phyloP scores from a whole-genome alignment of 163 green algal species.

The Scenedesmus sp. region DNA sequence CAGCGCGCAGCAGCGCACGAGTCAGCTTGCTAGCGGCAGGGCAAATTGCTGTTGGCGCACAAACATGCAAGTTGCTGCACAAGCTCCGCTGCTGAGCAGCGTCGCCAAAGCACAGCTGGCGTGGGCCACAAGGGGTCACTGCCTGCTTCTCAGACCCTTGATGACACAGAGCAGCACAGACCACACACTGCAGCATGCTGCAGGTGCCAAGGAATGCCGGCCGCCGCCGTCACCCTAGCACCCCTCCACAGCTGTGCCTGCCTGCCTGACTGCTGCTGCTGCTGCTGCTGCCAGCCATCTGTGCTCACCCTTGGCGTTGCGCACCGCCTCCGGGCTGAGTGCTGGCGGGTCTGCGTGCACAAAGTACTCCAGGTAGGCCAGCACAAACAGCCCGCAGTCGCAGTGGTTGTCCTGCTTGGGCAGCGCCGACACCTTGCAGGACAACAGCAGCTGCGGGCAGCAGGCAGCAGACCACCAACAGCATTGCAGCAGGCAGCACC shows the following conservation, averaged over 20 bases:
- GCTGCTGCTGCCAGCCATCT: not conserved
- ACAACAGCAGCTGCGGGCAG: not conserved
- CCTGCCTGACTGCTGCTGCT: not conserved
- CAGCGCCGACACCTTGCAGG: conserved; percentile 25
- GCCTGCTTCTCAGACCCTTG: too few species aligned
- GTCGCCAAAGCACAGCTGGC: too few species aligned
- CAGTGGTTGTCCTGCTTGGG: conserved; percentile 90
- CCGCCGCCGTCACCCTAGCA: not conserved
- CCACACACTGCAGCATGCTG: not conserved
- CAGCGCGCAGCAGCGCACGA: not conserved
- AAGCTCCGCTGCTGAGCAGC: too few species aligned
- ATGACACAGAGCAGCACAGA: too few species aligned
- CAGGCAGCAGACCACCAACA: not conserved
- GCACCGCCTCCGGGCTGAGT: not conserved
- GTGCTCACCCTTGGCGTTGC: not conserved
- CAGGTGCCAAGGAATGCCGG: not conserved
- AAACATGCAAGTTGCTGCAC: too few species aligned
- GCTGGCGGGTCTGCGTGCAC: conserved; percentile 53
- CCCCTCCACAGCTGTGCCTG: not conserved
- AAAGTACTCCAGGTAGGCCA: conserved; percentile 91
- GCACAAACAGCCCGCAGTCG: conserved; percentile 96
- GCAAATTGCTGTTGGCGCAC: not conserved
- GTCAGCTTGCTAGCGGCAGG: not conserved
- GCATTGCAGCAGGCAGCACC: not conserved
- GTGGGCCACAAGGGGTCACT: too few species aligned